Conservation (phyloP, 306 rosid species). For the Quercus bicolor region DNA sequence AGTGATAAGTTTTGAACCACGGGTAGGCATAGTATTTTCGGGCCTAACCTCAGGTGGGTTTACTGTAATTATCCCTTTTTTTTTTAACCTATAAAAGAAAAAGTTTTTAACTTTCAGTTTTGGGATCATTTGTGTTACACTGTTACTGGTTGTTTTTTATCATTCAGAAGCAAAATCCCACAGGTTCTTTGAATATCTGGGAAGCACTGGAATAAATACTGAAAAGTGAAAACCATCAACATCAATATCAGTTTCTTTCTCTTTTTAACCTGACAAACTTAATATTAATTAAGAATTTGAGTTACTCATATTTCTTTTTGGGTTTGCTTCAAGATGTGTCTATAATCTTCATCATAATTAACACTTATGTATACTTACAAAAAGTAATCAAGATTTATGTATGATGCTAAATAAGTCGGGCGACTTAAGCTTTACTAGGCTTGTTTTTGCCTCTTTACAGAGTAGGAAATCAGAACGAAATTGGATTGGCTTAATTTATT, state of each 20-base stretch:
- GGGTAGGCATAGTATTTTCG: too few relatives aligned
- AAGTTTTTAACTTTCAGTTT: slow-evolving; percentile 14
- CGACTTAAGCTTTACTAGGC: background rate
- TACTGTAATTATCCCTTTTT: too few relatives aligned
- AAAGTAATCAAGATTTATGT: background rate
- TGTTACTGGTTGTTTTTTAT: background rate
- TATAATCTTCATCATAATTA: background rate
- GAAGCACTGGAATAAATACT: background rate
- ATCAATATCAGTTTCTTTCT: background rate
- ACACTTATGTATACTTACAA: too few relatives aligned
- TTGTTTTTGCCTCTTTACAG: background rate
- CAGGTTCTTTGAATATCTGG: background rate
- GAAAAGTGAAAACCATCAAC: background rate
- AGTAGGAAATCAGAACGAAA: background rate
- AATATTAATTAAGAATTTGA: too few relatives aligned
- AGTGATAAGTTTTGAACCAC: too few relatives aligned
- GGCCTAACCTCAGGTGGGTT: too few relatives aligned
- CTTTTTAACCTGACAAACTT: background rate
- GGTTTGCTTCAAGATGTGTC: background rate
- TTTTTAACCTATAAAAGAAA: too few relatives aligned
- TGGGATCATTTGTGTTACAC: background rate
- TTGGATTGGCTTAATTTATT: background rate
- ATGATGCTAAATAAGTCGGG: background rate
- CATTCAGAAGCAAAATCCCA: background rate
- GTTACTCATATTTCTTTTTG: background rate